These are phyloP conservation scores for Metschnikowia noctiluminum DNA, from an alignment of 805 yeast species.

Conservation along the genomic window DNA sequence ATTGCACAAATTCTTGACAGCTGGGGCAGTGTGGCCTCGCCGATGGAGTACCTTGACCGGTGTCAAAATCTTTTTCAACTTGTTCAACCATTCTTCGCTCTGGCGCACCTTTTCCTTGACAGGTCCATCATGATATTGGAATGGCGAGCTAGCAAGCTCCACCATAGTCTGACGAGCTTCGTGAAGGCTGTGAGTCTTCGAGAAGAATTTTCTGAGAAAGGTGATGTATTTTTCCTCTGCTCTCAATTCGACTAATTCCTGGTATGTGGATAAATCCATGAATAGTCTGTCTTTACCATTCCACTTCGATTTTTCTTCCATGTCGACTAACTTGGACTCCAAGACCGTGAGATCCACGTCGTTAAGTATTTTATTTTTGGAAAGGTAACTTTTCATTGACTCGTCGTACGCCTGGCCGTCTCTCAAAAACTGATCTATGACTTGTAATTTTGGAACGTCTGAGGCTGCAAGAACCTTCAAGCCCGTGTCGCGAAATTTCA, in stretches of 20 bases:
- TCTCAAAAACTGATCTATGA: conserved; percentile 22
- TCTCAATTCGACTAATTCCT: conserved; percentile 19
- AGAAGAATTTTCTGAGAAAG: conserved; percentile 21
- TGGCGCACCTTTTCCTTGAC: conserved; percentile 16
- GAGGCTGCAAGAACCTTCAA: conserved; percentile 25
- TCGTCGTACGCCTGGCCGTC: conserved; percentile 25
- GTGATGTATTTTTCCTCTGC: conserved; percentile 28
- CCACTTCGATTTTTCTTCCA: conserved; percentile 24
- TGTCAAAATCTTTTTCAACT: conserved; percentile 16
- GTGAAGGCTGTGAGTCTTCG: conserved; percentile 14
- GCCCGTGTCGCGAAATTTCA: conserved; percentile 28
- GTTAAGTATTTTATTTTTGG: conserved; percentile 17
- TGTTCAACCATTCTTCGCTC: conserved; percentile 25
- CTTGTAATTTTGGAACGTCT: conserved; percentile 31
- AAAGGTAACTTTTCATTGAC: conserved; percentile 17
- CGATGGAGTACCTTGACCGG: conserved; percentile 12
- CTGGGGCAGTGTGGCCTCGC: conserved; percentile 1
- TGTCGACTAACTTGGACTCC: conserved; percentile 22
- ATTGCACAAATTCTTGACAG: conserved; percentile 19
- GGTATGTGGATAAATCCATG: conserved; percentile 21
- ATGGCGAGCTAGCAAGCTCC: conserved; percentile 22
- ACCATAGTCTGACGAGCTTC: conserved; percentile 25
- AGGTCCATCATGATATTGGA: conserved; percentile 15
- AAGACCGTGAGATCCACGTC: conserved; percentile 23
- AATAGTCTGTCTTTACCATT: conserved; percentile 26